Base-by-base conservation (phyloP, 805 yeast species). In the Metschnikowia continentalis region DNA sequence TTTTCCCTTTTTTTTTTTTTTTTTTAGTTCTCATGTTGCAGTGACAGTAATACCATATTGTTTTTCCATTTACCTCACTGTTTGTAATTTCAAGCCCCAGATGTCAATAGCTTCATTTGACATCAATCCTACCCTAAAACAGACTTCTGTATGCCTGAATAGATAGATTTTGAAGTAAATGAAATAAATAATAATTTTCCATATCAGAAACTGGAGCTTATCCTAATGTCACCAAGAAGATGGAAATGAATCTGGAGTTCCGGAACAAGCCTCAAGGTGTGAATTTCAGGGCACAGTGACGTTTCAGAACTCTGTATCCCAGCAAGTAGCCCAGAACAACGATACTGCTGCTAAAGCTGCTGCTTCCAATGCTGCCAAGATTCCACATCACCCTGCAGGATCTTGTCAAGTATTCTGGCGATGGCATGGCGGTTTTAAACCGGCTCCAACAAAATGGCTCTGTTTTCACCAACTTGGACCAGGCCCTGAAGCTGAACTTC, bases 381-480 rank as follows among this genome's bases (percentile, higher is more conserved):
- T 55, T 55, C 33, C 58, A 53, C 32, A 51, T 57, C 42, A 53
- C 59, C 3, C 19, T 62, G 6, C 74, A 72, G 47, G 78, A 74
- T 51, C 61, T 70, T 38, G 58, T 61, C 53, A 70, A 72, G 56
- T 71, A 71, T 56, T 65, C 67, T 35, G 59, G 67, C 8, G 76
- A 71, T 42, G 78, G 77, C 2, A 61, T 73, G 69, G 62, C 66
- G n/a, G 56, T 71, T 26, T 64, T 74, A 49, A 49, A 57, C 20
- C 61, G 70, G 46, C 59, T 74, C 46, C 76, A 74, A 49, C 67
- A 68, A 13, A 67, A 62, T 46, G 67, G 74, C 5, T 63, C 71
- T 1, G 62, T 73, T 30, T 71, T 61, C 39, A 56, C 63, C 5
- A 64, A 65, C 36, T 61, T 73, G 53, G 76, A 72, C 49, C 71